Base-by-base conservation (phyloP, 129 eudicot species). In the Apium graveolens region DNA sequence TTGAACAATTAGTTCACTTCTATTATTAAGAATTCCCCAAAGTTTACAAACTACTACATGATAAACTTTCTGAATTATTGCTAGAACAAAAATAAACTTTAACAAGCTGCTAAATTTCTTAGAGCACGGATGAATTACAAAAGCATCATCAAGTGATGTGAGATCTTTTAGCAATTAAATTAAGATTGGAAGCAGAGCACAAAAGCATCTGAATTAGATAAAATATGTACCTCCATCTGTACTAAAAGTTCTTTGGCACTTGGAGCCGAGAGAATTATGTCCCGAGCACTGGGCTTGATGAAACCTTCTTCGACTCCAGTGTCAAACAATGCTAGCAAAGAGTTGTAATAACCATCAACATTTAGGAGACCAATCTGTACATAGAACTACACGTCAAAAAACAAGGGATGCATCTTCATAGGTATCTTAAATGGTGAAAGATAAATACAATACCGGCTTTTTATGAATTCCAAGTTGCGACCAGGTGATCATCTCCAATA, bases 291-390 rank as follows among this genome's bases (percentile, higher is more conserved):
- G 44, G 89, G 92, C 84, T 88, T 91, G 63, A 94, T 94, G 84
- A 94, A 94, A 66, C 98, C 98, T 94, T 94, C 98, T 66, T 94
- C 86, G 18, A 94, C 98, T 70, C 98, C 98, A 37, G 86, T 94
- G 83, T 94, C 98, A 80, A 94, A 94, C 80, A 94, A 83, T 48
- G 90, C 88, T 31, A 94, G 96, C 90, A 94, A 88, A 74, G 76
- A 75, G 84, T 91, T 78, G 80, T 94, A 94, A 78, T 94, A 94
- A 41, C 98, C 98, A 86, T 91, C 98, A 51, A 94, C 92, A 74
- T 94, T 94, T 80, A 94, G 85, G 44, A 94, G 85, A 38, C 98
- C 98, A 78, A 94, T 93, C 98, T 94, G 83, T 42, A n/a, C 14
- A 80, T 29, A 76, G 32, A 63, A 74, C 20, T 29, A 74, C 77